Evolutionary conservation across 1,139 yeast genomes (phyloP).

Genomic region (Scheffersomyces cryptocercus): DNA sequence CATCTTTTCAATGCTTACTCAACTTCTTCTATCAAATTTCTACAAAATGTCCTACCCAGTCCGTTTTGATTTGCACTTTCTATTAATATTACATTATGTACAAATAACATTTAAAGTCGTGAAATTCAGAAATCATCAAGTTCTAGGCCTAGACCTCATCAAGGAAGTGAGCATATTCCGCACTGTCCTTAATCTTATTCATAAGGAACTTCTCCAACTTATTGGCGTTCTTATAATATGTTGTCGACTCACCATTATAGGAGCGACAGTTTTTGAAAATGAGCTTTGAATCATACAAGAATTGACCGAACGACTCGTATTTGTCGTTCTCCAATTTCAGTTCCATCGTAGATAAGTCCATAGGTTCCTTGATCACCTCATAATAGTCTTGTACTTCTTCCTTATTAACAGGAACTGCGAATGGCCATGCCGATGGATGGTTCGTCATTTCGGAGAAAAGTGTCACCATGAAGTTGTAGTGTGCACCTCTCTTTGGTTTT

Average conservation of each 20-base stretch:
- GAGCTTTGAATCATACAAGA: slow-evolving; percentile 82
- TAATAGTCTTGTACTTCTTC: slow-evolving; percentile 97
- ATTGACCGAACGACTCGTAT: slow-evolving; percentile 88
- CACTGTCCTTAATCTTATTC: slow-evolving; percentile 77
- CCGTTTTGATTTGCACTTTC: no score
- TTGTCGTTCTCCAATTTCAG: slow-evolving; percentile 88
- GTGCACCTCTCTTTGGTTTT: slow-evolving; percentile 92
- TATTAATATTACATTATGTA: no score
- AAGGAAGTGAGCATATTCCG: slow-evolving; percentile 59
- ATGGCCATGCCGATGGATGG: slow-evolving; percentile 99
- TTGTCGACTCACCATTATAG: slow-evolving; percentile 86
- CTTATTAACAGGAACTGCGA: slow-evolving; percentile 85
- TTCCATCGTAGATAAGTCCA: slow-evolving; percentile 97
- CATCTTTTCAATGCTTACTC: no score
- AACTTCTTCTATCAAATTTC: no score
- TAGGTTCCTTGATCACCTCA: slow-evolving; percentile 96
- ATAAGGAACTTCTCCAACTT: slow-evolving; percentile 88
- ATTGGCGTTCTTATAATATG: slow-evolving; percentile 87
- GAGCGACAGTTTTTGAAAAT: slow-evolving; percentile 88
- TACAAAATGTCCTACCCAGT: no score
- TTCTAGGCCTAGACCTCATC: slow-evolving; percentile 14
- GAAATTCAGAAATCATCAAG: no score
- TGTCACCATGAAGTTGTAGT: slow-evolving; percentile 90
- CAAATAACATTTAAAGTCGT: no score
- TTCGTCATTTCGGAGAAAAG: slow-evolving; percentile 84